Evolutionary conservation across 257 asterid genomes (phyloP).

Genomic region (Gentiana straminea): DNA sequence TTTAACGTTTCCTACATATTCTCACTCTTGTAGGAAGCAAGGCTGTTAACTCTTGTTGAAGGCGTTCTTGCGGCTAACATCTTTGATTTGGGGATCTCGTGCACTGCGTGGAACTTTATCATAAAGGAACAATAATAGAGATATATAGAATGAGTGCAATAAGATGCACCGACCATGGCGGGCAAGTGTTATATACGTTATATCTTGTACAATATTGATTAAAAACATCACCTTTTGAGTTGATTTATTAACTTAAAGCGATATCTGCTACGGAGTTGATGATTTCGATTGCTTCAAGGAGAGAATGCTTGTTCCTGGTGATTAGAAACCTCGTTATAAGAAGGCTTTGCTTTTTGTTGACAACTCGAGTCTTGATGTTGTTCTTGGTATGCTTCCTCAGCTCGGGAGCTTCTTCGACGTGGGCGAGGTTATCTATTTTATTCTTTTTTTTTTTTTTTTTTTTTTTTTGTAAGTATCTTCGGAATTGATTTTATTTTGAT

Average conservation of each 20-base stretch:
- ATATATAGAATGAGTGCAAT: constrained; percentile 94
- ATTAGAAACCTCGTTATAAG: constrained; percentile 54
- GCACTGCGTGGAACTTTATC: constrained; percentile 99
- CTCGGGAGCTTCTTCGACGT: constrained; percentile 87
- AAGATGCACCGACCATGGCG: constrained; percentile 99
- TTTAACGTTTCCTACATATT: constrained; percentile 1
- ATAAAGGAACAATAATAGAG: constrained; percentile 87
- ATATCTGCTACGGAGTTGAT: constrained; percentile 51
- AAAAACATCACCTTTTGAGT: neutral
- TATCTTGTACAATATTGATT: too few species aligned
- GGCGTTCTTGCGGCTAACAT: constrained; percentile 99
- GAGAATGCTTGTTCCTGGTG: constrained; percentile 63
- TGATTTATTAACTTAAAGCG: neutral
- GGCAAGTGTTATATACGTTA: too few species aligned
- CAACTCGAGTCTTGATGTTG: constrained; percentile 92
- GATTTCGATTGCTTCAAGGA: constrained; percentile 76
- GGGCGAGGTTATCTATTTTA: constrained; percentile 70
- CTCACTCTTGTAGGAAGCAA: constrained; percentile 52
- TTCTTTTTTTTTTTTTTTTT: neutral
- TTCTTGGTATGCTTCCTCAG: constrained; percentile 97
- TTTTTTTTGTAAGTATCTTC: too few species aligned
- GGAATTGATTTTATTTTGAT: too few species aligned
- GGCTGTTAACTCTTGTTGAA: constrained; percentile 79
- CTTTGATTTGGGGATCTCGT: constrained; percentile 98
- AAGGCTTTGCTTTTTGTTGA: constrained; percentile 91